Percentiles rank a stretch among this genome's conserved stretches.
These are phyloP conservation scores for Trypanosoma scelopori DNA, from an alignment of 208 protist genomes.

Conservation along the genomic window DNA sequence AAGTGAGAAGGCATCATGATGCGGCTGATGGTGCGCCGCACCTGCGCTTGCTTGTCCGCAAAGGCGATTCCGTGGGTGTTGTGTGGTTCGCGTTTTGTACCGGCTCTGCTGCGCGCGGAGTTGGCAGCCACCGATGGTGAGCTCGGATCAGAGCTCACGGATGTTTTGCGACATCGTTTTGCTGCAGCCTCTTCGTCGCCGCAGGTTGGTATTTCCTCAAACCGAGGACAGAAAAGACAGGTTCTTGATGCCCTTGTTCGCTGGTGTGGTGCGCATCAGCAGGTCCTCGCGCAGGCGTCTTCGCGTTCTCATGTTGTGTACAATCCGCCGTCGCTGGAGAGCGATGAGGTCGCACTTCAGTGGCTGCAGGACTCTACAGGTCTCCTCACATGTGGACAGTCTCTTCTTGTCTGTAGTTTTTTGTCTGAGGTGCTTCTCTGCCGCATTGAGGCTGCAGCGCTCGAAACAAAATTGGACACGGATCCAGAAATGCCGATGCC, in stretches of 20 bases:
- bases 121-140: not conserved
- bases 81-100: conserved; percentile 31
- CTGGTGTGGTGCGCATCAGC: conserved; percentile 71
- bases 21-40: conserved; percentile 12
- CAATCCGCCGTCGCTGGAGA: conserved; percentile 14
- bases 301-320: not conserved
- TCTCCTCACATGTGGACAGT: conserved; percentile 71
- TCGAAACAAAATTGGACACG: not conserved
- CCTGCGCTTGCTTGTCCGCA: conserved; percentile 6
- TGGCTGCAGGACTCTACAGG: conserved; percentile 48
- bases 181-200: not conserved
- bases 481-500: not conserved
- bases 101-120: conserved; percentile 7
- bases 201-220: not conserved
- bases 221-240: conserved; percentile 43
- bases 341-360: conserved; percentile 44
- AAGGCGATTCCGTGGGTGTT: conserved; percentile 32
- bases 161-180: not conserved
- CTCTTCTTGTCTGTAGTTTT: conserved; percentile 66
- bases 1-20: not conserved
- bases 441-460: conserved; percentile 5
- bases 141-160: conserved; percentile 3
- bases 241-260: conserved; percentile 62
- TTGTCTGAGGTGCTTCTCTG: conserved; percentile 63
- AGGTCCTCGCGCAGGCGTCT: conserved; percentile 1